Evolutionary conservation across 257 asterid genomes (phyloP), one percentile per base, ranked within the genome.

Genomic region (Primulina eburnea): DNA sequence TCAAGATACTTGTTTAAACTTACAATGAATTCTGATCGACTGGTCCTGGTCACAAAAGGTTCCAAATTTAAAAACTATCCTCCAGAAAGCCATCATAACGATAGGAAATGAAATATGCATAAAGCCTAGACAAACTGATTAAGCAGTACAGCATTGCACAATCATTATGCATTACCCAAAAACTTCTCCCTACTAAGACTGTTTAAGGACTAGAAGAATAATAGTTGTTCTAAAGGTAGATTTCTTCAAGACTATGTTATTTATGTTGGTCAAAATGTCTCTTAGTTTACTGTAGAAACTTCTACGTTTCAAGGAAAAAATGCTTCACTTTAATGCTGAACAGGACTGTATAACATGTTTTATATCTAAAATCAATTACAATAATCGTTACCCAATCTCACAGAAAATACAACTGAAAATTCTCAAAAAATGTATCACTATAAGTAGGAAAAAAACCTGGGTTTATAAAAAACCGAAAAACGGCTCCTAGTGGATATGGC

Each of bases 391-490:
- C 14, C 50, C 50, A 24, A 34, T 33, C 43, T 37, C 47, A 33
- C 5, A 63, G 62, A 61, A 64, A 40, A 30, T 59, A 72, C 47
- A 3, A 17, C 47, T 68, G 43, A 65, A 17, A 4, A 20, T 64
- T 6, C 60, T 10, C 32, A 40, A 57, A 37, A 57, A 70, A 73
- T 53, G 61, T 37, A 56, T 61, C 17, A 20, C 60, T 60, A 20
- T 47, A 66, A 61, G 43, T 56, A 68, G 66, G 59, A 52, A 43
- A 58, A 43, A 59, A 81, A 94, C 99, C 97, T 88, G 82, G 99
- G 99, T 77, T 91, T 94, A 75, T 94, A 94, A 68, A 74, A 94
- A 80, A 91, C 99, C 40, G 97, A 89, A 83, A 94, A 91, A 58
- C 81, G 77, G 73, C 97, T 94, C 77, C 92, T 76, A 38, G 97